Base-by-base conservation (phyloP, 2,329 filamentous ascomycete species). In the Botrytis paeoniae region DNA sequence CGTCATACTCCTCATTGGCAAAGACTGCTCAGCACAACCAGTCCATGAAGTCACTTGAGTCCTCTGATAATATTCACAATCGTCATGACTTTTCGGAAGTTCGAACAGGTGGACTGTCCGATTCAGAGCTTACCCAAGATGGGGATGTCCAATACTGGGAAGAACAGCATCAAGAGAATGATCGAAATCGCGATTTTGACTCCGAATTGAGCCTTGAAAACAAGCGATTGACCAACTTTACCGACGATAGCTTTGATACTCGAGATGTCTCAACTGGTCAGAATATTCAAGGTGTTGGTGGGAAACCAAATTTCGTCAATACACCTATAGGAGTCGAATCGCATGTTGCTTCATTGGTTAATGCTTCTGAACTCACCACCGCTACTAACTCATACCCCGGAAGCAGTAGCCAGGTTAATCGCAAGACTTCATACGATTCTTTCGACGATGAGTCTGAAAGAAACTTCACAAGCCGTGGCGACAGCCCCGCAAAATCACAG, bases 261-360 rank as follows among this genome's bases (percentile, higher is more conserved):
- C 81, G 84, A 61, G 85, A 91, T 76, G 83, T 89, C 62, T 85
- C 88, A 45, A 86, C 89, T 35, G 91, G 90, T 45, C 92, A 93
- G 77, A 89, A 93, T 72, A 89, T 97, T 39, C 89, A 88, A 43
- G 89, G 88, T 32, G 83, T 94, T 64, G 91, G 88, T 60, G 90
- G 90, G 18, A 97, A 93, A 77, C 91, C 94, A 2, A 87, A 93
- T 76, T 91, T 94, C 79, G 87, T 97, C 4, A 90, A 94, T 77
- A 90, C 89, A 1, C 89, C 89, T 2, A 80, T 90, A 48, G 93
- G 88, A 3, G 90, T 97, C 0, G 95, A 98, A 82, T 98, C 95
- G 22, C 93, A 92, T 16, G 95, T 98, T 18, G 95, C 95, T 12
- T 98, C 95, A 25, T 85, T 98, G 10, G 84, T 91, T 2, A 92